Evolutionary conservation across 495 filamentous ascomycete species (phyloP).

Genomic region (Aspergillus funiculosus): DNA sequence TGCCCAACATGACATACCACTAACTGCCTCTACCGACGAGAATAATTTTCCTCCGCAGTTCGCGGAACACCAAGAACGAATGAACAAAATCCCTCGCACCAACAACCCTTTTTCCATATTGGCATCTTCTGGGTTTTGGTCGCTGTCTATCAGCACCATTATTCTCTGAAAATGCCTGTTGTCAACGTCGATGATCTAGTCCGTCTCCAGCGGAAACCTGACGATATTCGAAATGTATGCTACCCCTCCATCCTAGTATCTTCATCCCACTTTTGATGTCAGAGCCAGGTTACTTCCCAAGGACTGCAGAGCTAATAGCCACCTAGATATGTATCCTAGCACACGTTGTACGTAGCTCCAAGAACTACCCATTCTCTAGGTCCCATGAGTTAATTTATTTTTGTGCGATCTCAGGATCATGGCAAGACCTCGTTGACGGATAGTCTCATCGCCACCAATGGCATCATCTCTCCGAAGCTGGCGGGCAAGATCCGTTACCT

Average conservation of each 20-base stretch:
- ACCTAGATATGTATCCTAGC: slow-evolving; percentile 91
- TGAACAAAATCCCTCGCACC: slow-evolving; percentile 1
- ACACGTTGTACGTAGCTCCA: slow-evolving; percentile 67
- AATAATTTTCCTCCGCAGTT: slow-evolving; percentile 15
- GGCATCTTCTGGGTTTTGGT: slow-evolving; percentile 7
- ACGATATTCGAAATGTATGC: slow-evolving; percentile 82
- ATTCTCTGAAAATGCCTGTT: slow-evolving; percentile 65
- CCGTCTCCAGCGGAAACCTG: slow-evolving; percentile 72
- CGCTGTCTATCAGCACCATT: slow-evolving; percentile 18
- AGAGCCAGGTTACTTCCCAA: slow-evolving; percentile 9
- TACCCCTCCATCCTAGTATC: slow-evolving; percentile 26
- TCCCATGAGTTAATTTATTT: background rate
- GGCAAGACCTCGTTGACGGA: slow-evolving; percentile 98
- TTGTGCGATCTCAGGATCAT: slow-evolving; percentile 58
- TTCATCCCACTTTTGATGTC: slow-evolving; percentile 32
- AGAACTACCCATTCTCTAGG: background rate
- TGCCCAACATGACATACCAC: too few relatives aligned
- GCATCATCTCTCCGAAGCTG: slow-evolving; percentile 96
- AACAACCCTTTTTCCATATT: slow-evolving; percentile 6
- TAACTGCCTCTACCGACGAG: background rate
- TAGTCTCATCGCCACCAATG: slow-evolving; percentile 95
- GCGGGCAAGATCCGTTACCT: slow-evolving; percentile 98
- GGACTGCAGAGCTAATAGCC: slow-evolving; percentile 25
- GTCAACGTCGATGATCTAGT: slow-evolving; percentile 82
- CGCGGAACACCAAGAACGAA: slow-evolving; percentile 12